Conservation (phyloP, 2,329 filamentous ascomycete genomes). For the Aspergillus fumigatus region DNA sequence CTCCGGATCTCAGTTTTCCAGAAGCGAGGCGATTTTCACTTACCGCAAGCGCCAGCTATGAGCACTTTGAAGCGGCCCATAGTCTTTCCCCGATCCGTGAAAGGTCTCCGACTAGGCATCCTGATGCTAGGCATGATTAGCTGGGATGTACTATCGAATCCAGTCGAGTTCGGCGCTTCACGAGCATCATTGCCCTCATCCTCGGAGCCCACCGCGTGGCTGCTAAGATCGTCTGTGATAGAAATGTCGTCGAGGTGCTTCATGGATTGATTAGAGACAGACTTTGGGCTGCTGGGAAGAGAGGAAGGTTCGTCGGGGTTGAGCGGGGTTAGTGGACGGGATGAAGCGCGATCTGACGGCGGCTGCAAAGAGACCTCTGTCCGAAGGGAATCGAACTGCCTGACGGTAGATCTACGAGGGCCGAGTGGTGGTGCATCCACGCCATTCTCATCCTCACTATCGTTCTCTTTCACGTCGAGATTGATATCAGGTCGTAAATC, state of each 20-base stretch:
- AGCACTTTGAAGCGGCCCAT: constrained; percentile 88
- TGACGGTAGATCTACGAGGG: constrained; percentile 30
- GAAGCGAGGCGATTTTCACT: constrained; percentile 8
- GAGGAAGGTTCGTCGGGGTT: constrained; percentile 47
- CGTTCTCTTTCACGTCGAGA: constrained; percentile 18
- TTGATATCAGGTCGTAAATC: constrained; percentile 5
- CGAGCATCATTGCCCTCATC: constrained; percentile 49
- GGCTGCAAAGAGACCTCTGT: constrained; percentile 12
- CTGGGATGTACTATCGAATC: constrained; percentile 52
- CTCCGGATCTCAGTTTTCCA: not conserved
- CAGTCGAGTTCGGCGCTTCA: constrained; percentile 22
- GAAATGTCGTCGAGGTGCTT: constrained; percentile 56
- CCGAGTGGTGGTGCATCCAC: constrained; percentile 17
- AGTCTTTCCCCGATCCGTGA: constrained; percentile 78
- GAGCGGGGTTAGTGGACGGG: constrained; percentile 46
- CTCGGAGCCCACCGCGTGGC: constrained; percentile 52
- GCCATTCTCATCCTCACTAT: constrained; percentile 21
- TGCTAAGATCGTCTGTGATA: constrained; percentile 51
- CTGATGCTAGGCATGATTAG: constrained; percentile 97
- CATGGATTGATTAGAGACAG: constrained; percentile 55
- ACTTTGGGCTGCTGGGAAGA: constrained; percentile 57
- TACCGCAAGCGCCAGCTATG: constrained; percentile 73
- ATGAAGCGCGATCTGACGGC: constrained; percentile 22
- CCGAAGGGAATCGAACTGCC: constrained; percentile 15
- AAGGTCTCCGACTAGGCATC: constrained; percentile 83